Base-by-base conservation (phyloP, 768 basidiomycete species). In the Boletus reticulatus region DNA sequence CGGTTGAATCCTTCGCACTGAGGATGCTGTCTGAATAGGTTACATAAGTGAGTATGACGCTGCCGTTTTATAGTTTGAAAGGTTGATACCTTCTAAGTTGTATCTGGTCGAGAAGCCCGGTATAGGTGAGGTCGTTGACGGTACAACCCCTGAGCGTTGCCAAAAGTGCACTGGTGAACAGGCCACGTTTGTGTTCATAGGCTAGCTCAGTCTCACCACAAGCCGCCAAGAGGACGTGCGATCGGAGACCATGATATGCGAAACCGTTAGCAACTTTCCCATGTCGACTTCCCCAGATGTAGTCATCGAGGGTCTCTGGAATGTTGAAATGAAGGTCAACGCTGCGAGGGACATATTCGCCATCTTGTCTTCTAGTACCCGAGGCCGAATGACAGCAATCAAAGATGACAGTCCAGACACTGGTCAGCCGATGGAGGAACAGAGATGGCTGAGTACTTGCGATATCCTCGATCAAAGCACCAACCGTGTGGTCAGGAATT, bases 321-420 rank as follows among this genome's bases (percentile, higher is more conserved):
- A 67, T 34, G n/a, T 6, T 12, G 11, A n/a, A 12, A 17, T 53
- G 16, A 7, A 64, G 43, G 16, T 48, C 3, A 8, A 59, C 48
- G 1, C 34, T 31, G 3, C 65, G 65, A 48, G 55, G 42, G 0
- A 44, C 14, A 22, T 51, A 58, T 43, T n/a, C 50, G n/a, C 53
- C 11, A 17, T 31, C 34, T 6, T 14, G 27, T 29, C 50, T 20
- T 13, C 77, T 70, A n/a, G 67, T 73, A n/a, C 74, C 66, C 3
- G 76, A 75, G 4, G 68, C 75, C 13, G 79, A 77, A 59, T 73
- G 68, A 57, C 79, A 80, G 47, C 79, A 78, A 50, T 79, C 79
- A 7, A 80, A 65, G 41, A 80, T 75, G 20, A 80, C 63, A 11
- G 74, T 77, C 79, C 80, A 50, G 17, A 29, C 13, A 20, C 3